These are phyloP conservation scores for Xylaria sp. DNA, from an alignment of 2,329 filamentous ascomycete genomes.

Conservation along the genomic window DNA sequence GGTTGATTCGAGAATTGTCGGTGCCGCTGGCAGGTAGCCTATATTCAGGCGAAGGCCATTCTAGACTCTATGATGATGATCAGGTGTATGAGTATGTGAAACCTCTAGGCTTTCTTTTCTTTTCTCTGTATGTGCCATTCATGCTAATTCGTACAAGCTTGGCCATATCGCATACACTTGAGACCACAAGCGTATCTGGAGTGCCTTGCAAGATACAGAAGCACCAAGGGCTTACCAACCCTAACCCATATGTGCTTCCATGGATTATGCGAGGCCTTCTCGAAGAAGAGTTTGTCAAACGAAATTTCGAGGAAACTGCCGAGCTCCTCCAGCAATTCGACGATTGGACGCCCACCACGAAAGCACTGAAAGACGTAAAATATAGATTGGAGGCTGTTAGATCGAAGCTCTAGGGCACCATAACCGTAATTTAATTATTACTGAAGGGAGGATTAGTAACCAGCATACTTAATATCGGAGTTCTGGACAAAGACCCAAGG, in stretches of 20 bases:
- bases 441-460: conserved; percentile 11
- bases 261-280: conserved; percentile 95
- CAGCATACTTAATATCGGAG: conserved; percentile 19
- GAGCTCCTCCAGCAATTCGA: conserved; percentile 89
- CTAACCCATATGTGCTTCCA: conserved; percentile 90
- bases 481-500: conserved; percentile 20
- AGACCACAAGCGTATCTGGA: conserved; percentile 70
- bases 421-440: conserved; percentile 14
- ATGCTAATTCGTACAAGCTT: conserved; percentile 56
- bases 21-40: conserved; percentile 88
- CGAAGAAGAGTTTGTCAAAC: conserved; percentile 92
- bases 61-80: conserved; percentile 88
- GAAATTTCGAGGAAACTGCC: conserved; percentile 81
- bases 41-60: conserved; percentile 93
- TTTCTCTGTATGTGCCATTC: conserved; percentile 9
- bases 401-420: conserved; percentile 72
- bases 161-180: conserved; percentile 76
- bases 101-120: neutral
- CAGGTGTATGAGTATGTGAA: conserved; percentile 78
- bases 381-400: conserved; percentile 91
- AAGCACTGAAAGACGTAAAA: conserved; percentile 94
- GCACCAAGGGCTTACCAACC: conserved; percentile 61
- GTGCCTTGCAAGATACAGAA: conserved; percentile 63
- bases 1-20: conserved; percentile 89
- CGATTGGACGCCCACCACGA: conserved; percentile 89